Conservation (phyloP, 2,329 filamentous ascomycete genomes). For the Ceratocystis albifundus region DNA sequence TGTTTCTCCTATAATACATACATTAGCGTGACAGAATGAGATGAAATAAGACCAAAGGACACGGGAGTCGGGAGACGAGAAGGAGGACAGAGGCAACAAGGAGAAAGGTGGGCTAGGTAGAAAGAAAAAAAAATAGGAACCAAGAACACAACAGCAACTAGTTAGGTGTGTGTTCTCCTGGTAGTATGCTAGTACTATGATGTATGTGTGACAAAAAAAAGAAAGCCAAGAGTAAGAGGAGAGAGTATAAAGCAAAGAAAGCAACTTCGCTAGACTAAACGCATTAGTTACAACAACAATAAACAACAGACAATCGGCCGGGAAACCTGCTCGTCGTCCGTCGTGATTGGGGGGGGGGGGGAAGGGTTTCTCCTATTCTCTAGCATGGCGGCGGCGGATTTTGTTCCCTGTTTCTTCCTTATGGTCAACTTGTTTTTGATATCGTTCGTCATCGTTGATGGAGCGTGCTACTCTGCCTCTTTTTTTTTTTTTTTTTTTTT, state of each 20-base stretch:
- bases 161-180: too few relatives aligned
- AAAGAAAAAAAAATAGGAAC: constrained; percentile 1
- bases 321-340: not conserved
- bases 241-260: not conserved
- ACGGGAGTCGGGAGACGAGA: not conserved
- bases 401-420: constrained; percentile 9
- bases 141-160: not conserved
- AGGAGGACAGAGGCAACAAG: not conserved
- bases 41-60: not conserved
- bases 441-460: not conserved
- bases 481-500: not conserved
- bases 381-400: not conserved
- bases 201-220: not conserved
- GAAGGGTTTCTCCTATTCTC: not conserved
- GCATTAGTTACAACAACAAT: not conserved
- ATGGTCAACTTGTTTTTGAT: not conserved
- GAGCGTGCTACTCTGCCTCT: not conserved
- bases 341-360: too few relatives aligned
- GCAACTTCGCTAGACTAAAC: not conserved
- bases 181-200: too few relatives aligned
- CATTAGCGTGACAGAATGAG: not conserved
- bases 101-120: not conserved
- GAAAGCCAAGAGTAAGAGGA: not conserved
- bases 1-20: not conserved
- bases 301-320: not conserved